These are phyloP conservation scores for Baorangia bicolor DNA, from an alignment of 768 basidiomycete species.

Conservation along the genomic window DNA sequence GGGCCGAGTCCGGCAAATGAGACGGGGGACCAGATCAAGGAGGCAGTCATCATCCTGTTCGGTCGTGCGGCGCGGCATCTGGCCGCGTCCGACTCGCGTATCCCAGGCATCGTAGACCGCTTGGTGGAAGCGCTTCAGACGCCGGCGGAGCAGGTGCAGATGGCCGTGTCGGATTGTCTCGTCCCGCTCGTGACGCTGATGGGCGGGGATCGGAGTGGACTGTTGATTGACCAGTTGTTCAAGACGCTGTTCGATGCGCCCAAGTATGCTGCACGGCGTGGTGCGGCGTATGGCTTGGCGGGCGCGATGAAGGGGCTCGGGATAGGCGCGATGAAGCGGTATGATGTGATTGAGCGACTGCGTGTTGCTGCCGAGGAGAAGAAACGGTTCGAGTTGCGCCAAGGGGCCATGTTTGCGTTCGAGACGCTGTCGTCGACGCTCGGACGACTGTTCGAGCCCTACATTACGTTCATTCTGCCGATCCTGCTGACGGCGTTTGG, in stretches of 20 bases:
- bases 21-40: conserved; percentile 84
- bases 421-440: conserved; percentile 87
- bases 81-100: conserved; percentile 69
- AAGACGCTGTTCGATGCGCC: conserved; percentile 71
- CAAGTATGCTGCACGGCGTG: conserved; percentile 94
- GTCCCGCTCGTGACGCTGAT: conserved; percentile 80
- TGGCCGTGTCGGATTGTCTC: conserved; percentile 94
- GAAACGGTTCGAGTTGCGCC: conserved; percentile 79
- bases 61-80: conserved; percentile 91
- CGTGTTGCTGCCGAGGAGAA: conserved; percentile 83
- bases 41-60: conserved; percentile 92
- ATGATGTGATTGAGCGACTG: conserved; percentile 71
- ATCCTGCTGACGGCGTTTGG: conserved; percentile 83
- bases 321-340: conserved; percentile 81
- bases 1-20: conserved; percentile 57
- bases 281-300: conserved; percentile 94
- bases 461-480: conserved; percentile 81
- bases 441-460: conserved; percentile 91
- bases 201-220: conserved; percentile 39
- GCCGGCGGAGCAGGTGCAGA: conserved; percentile 94
- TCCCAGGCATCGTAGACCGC: conserved; percentile 79
- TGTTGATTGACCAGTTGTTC: conserved; percentile 75
- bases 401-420: conserved; percentile 93
- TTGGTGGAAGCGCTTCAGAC: conserved; percentile 89
- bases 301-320: conserved; percentile 93